These are phyloP conservation scores for Magnusiomyces sp. DNA, from an alignment of 1,139 yeast genomes.

Conservation along the genomic window DNA sequence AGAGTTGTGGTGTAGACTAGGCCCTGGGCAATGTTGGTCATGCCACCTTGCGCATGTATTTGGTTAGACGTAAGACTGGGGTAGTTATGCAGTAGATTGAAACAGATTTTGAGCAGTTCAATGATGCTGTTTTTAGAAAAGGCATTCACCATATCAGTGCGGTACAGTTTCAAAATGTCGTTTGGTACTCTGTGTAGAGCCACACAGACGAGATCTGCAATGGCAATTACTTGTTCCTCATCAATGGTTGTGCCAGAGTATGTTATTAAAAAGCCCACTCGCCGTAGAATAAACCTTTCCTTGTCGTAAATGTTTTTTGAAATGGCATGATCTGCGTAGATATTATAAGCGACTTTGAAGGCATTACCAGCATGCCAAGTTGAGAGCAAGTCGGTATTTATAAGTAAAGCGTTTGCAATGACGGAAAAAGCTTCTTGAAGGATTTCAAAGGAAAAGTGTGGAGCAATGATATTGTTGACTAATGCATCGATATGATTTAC, in stretches of 20 bases:
- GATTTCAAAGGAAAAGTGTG: background rate
- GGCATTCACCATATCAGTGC: background rate
- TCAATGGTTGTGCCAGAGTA: background rate
- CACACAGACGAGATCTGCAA: background rate
- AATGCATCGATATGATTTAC: background rate
- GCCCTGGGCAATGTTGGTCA: background rate
- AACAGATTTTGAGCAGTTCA: background rate
- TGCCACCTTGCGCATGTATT: background rate
- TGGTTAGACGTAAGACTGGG: background rate
- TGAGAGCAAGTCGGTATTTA: background rate
- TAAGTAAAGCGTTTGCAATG: slow-evolving; percentile 2
- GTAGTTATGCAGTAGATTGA: slow-evolving; percentile 1
- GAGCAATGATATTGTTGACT: background rate
- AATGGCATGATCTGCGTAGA: background rate
- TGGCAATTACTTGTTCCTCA: background rate
- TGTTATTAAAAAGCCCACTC: slow-evolving; percentile 1
- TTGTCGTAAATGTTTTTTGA: too few relatives aligned
- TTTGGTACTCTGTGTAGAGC: background rate
- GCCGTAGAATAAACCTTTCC: background rate
- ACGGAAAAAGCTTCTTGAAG: background rate
- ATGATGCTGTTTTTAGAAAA: background rate
- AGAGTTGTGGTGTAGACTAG: background rate
- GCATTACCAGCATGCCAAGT: background rate
- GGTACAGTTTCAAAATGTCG: background rate
- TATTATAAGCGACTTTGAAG: too few relatives aligned